These are phyloP conservation scores for Arachis stenosperma DNA, from an alignment of 306 rosid genomes.

Conservation along the genomic window DNA sequence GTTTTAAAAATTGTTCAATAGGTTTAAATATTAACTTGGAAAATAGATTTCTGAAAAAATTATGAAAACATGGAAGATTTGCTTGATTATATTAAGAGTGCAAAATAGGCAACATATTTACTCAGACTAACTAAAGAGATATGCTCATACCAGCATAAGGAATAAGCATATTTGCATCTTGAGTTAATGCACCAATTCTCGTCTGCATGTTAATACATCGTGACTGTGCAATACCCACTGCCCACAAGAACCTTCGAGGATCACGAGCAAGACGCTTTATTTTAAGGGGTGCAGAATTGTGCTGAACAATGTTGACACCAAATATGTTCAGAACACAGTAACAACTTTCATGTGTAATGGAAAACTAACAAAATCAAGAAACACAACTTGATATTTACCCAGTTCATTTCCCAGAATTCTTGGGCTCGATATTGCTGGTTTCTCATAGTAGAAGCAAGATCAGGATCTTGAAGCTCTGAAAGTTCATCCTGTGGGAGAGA, in stretches of 20 bases:
- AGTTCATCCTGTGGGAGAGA: slow-evolving; percentile 71
- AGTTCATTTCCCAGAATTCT: slow-evolving; percentile 84
- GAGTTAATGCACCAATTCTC: slow-evolving; percentile 81
- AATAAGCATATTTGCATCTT: slow-evolving; percentile 81
- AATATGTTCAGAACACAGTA: slow-evolving; percentile 29
- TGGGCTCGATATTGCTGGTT: slow-evolving; percentile 68
- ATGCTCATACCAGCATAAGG: slow-evolving; percentile 82
- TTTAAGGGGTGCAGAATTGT: slow-evolving; percentile 78
- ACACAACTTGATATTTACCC: slow-evolving; percentile 58
- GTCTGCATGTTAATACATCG: slow-evolving; percentile 80
- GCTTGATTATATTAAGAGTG: slow-evolving; percentile 17
- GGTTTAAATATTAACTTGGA: neutral
- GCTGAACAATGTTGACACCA: slow-evolving; percentile 55
- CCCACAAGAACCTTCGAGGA: slow-evolving; percentile 89
- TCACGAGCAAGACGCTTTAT: slow-evolving; percentile 86
- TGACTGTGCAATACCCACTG: slow-evolving; percentile 82
- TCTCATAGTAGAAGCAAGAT: slow-evolving; percentile 77
- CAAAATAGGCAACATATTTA: slow-evolving; percentile 6
- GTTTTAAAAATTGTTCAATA: slow-evolving; percentile 21
- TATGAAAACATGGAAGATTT: neutral
- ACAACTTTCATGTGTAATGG: slow-evolving; percentile 10
- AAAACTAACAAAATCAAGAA: slow-evolving; percentile 31
- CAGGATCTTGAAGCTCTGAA: slow-evolving; percentile 76
- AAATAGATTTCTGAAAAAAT: neutral
- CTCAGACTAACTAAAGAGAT: slow-evolving; percentile 19